Evolutionary conservation across 2,329 filamentous ascomycete species (phyloP).

Genomic region (Colletotrichum siamense): DNA sequence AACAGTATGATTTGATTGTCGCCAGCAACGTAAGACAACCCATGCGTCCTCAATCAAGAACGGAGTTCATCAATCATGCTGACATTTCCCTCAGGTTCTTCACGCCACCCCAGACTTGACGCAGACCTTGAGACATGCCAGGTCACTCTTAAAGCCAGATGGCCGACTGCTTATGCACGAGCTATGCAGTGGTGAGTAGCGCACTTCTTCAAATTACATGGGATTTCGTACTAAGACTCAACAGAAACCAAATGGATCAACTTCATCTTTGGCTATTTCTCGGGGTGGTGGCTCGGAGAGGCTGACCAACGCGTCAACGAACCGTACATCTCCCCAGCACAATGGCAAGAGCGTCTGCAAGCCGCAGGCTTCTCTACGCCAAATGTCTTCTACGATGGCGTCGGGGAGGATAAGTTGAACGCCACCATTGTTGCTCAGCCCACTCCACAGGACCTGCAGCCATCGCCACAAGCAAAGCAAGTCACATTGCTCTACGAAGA

Average conservation of each 20-base stretch:
- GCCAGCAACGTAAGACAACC: slow-evolving; percentile 29
- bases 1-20: slow-evolving; percentile 43
- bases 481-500: not conserved
- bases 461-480: not conserved
- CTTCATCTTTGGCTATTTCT: slow-evolving; percentile 32
- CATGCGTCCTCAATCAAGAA: not conserved
- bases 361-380: not conserved
- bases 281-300: slow-evolving; percentile 28
- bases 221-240: rapidly evolving
- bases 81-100: not conserved
- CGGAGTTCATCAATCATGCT: not conserved
- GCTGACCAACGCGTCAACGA: slow-evolving; percentile 28
- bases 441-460: not conserved
- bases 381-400: not conserved
- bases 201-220: rapidly evolving
- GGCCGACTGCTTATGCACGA: slow-evolving; percentile 8
- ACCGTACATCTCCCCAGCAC: slow-evolving; percentile 26
- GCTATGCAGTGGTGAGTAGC: not conserved
- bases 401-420: not conserved
- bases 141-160: not conserved
- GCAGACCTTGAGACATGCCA: not conserved
- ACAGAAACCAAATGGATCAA: slow-evolving; percentile 29
- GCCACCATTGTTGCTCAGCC: not conserved
- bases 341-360: not conserved
- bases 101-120: slow-evolving; percentile 4